Base-by-base conservation (phyloP, 2,329 filamentous ascomycete genomes). In the Aspergillus pseudotamarii region DNA sequence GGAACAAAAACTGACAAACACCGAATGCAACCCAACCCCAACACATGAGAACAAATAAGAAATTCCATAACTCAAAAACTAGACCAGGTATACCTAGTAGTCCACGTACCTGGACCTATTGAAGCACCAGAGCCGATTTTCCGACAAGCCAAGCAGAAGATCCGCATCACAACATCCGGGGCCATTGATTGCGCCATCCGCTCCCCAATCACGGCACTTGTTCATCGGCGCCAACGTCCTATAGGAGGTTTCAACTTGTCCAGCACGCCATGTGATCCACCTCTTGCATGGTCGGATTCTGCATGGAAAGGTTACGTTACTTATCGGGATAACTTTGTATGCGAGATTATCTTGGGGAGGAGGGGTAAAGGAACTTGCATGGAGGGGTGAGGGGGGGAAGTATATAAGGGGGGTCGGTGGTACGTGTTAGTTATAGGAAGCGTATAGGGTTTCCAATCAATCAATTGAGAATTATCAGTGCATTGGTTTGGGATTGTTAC, bases 211-310 rank as follows among this genome's bases (percentile, higher is more conserved):
- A 60, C 64, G 32, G 19, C 57, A 51, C 45, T 41, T 32, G 6
- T 19, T 26, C 21, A 26, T 61, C 57, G 59, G 45, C 41, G 45
- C 32, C 23, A 12, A 45, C 53, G 34, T 64, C 68, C 66, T 68
- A 69, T 71, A 61, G 60, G 62, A 59, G 30, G 10, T 55, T 23
- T n/a, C 23, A 57, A 8, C 45, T 51, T 41, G 28, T 23, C 32
- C 64, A 68, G 72, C 73, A 75, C 73, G 73, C 72, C 71, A 75
- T 75, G 64, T 34, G 55, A 57, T 64, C 71, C 68, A 69, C 71
- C 64, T 21, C 61, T 71, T 71, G 70, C 72, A 73, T 63, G 58
- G 45, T 38, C 53, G 45, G 14, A 21, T 43, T 34, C 32, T 50
- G n/a, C 43, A 30, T 19, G 45, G 32, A 48, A 26, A 19, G 30